Conservation (phyloP, 2,329 filamentous ascomycete species). For the Colletotrichum somersetense region DNA sequence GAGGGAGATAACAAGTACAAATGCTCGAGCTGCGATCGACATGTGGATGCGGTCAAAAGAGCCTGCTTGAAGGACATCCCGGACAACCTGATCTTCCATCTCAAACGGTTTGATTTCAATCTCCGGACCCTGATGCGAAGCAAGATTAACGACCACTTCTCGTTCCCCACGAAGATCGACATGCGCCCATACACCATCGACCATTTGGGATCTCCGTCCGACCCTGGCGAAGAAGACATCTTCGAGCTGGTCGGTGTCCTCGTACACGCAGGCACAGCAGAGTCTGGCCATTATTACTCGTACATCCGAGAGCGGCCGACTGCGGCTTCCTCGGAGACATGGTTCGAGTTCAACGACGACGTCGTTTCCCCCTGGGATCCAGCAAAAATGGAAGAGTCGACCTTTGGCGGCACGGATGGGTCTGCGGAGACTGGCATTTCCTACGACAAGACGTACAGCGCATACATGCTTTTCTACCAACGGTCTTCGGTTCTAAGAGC, state of each 20-base stretch:
- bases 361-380: conserved; percentile 82
- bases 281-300: conserved; percentile 97
- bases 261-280: conserved; percentile 91
- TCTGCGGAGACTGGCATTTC: conserved; percentile 61
- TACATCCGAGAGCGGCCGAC: conserved; percentile 86
- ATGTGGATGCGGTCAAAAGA: conserved; percentile 93
- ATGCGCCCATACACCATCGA: conserved; percentile 93
- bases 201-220: conserved; percentile 75
- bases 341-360: conserved; percentile 98
- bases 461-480: conserved; percentile 99
- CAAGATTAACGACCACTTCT: conserved; percentile 97
- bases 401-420: conserved; percentile 80
- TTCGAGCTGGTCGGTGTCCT: conserved; percentile 97
- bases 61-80: conserved; percentile 93
- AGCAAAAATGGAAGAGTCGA: conserved; percentile 77
- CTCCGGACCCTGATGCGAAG: conserved; percentile 80
- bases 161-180: conserved; percentile 86
- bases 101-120: conserved; percentile 91
- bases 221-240: conserved; percentile 73
- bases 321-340: conserved; percentile 63
- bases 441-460: conserved; percentile 82
- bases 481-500: conserved; percentile 74
- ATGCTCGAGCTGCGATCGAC: conserved; percentile 87
- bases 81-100: conserved; percentile 93
- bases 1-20: conserved; percentile 99